Evolutionary conservation across 1,284 basidiomycete genomes (phyloP).

Genomic region (Sanghuangporus weigelae): DNA sequence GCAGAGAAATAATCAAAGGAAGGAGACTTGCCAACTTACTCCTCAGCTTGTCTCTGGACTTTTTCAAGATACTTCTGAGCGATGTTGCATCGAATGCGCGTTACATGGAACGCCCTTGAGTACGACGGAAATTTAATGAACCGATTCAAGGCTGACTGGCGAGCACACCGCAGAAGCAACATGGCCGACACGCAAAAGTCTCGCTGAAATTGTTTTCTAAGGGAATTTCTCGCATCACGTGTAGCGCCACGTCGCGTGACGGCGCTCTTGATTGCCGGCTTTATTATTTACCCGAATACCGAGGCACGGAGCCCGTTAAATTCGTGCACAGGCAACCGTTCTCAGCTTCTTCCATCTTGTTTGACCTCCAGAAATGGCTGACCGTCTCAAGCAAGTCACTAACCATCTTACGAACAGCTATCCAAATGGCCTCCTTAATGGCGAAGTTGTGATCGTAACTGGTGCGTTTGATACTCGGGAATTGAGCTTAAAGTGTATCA

Average conservation of each 20-base stretch:
- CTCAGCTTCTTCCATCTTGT: neutral
- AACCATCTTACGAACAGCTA: constrained; percentile 59
- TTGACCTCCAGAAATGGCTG: constrained; percentile 39
- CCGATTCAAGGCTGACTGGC: neutral
- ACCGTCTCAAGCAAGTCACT: constrained; percentile 65
- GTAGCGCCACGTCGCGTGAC: neutral
- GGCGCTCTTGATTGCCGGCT: neutral
- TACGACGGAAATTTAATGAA: neutral
- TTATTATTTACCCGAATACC: neutral
- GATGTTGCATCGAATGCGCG: constrained; percentile 3
- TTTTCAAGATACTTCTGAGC: constrained; percentile 43
- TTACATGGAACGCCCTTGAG: neutral
- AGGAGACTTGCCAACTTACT: constrained; percentile 34
- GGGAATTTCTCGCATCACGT: neutral
- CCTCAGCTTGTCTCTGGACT: constrained; percentile 37
- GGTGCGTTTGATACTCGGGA: constrained; percentile 34
- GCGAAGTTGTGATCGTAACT: constrained; percentile 83
- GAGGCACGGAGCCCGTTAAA: neutral
- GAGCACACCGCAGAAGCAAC: neutral
- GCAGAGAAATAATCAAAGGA: constrained; percentile 1
- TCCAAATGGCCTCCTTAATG: constrained; percentile 61
- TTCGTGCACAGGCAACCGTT: neutral
- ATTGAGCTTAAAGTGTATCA: constrained; percentile 20
- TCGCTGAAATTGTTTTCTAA: neutral
- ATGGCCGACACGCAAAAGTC: neutral